A percentile compares a stretch with the other conserved stretches of the same genome.
Conservation (phyloP, 768 basidiomycete species). For the Mycena amicta region DNA sequence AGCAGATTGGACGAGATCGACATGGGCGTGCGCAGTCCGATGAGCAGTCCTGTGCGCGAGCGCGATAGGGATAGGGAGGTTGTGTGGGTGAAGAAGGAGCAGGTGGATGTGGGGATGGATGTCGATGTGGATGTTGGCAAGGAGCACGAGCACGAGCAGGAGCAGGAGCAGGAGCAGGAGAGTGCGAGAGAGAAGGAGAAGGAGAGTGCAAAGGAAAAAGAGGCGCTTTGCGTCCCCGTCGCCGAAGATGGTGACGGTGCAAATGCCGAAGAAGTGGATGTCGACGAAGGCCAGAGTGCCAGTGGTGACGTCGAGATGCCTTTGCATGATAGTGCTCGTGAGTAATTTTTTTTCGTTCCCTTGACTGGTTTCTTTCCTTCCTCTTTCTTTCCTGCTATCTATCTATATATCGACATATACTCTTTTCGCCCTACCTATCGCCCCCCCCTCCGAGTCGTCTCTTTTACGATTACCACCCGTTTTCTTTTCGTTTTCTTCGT, state of each 20-base stretch:
- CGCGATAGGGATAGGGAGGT: background rate
- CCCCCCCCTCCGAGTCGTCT: background rate
- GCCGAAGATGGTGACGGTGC: no score
- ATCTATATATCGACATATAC: background rate
- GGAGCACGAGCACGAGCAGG: background rate
- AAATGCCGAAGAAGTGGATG: background rate
- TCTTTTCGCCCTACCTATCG: background rate
- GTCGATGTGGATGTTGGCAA: background rate
- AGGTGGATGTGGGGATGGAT: background rate
- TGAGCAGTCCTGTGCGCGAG: background rate
- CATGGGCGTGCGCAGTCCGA: conserved; percentile 9
- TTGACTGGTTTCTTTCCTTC: no score
- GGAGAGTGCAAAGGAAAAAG: background rate
- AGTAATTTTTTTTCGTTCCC: no score
- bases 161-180: no score
- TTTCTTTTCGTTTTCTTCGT: background rate
- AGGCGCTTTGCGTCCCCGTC: background rate
- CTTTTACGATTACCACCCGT: background rate
- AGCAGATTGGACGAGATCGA: conserved; percentile 23
- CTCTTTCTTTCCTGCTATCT: no score
- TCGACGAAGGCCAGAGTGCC: no score
- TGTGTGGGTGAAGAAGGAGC: background rate
- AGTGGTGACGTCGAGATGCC: background rate
- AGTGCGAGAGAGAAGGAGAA: no score
- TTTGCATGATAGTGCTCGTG: background rate